Evolutionary conservation across 75 land plant species (phyloP).

Genomic region (Cupressus sempervirens): DNA sequence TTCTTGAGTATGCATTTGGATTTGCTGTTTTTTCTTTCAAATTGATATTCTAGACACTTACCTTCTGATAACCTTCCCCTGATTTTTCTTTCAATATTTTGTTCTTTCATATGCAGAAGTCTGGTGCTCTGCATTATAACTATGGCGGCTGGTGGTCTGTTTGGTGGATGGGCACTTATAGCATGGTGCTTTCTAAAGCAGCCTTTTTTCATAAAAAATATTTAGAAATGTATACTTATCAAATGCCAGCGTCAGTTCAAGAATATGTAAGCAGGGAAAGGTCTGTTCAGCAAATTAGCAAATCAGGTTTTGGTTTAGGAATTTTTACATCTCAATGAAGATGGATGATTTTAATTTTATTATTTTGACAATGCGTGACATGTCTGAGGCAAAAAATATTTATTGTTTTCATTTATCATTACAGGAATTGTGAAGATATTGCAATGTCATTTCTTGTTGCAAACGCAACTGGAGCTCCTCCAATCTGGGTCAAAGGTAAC

Average conservation of each 20-base stretch:
- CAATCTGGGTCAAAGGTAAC: constrained; percentile 96
- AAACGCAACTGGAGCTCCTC: constrained; percentile 90
- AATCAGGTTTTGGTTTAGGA: background rate
- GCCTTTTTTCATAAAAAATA: constrained; percentile 89
- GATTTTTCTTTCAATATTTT: background rate
- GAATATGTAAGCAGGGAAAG: constrained; percentile 71
- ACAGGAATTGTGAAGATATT: constrained; percentile 99
- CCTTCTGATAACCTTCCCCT: background rate
- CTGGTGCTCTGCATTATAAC: constrained; percentile 20
- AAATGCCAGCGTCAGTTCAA: constrained; percentile 77
- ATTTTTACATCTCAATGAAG: background rate
- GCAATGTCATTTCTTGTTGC: constrained; percentile 99
- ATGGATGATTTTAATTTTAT: background rate
- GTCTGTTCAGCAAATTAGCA: constrained; percentile 22
- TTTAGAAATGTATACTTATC: constrained; percentile 68
- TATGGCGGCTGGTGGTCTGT: constrained; percentile 99
- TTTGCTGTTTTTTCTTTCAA: background rate
- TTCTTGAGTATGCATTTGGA: background rate
- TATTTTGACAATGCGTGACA: background rate
- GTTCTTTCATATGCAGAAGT: constrained; percentile 21
- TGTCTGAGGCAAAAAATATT: background rate
- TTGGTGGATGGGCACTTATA: constrained; percentile 98
- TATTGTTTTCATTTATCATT: background rate
- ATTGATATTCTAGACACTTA: background rate
- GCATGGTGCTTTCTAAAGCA: constrained; percentile 94